Percentiles rank a stretch among this genome's conserved stretches.
phyloP scores from a whole-genome alignment of 805 yeast genomes.

The Saccharomycopsis sp. region DNA sequence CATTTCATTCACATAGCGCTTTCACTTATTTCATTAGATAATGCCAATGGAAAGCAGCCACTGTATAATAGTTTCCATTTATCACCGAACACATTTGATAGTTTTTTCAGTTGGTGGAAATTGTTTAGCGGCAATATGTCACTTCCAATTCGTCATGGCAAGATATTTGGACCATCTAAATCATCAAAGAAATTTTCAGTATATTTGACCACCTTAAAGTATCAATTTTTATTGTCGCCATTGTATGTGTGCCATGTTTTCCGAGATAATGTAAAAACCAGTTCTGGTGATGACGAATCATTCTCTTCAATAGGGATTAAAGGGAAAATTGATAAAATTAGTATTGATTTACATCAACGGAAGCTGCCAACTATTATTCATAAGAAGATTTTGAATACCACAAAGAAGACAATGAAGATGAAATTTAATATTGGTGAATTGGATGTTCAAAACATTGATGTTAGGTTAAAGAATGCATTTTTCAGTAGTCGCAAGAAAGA shows the following conservation, averaged over 20 bases:
- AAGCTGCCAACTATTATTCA: constrained; percentile 40
- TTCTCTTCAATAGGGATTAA: constrained; percentile 65
- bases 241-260: constrained; percentile 70
- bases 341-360: constrained; percentile 62
- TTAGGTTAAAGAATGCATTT: constrained; percentile 46
- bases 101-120: constrained; percentile 81
- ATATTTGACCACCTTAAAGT: constrained; percentile 71
- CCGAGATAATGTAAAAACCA: constrained; percentile 38
- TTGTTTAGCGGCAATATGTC: constrained; percentile 71
- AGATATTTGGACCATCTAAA: constrained; percentile 51
- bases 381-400: constrained; percentile 40
- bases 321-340: constrained; percentile 46
- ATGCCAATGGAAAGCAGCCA: constrained; percentile 20
- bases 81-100: constrained; percentile 58
- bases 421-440: constrained; percentile 63
- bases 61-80: constrained; percentile 70
- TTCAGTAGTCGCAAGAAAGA: constrained; percentile 29
- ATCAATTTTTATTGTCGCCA: constrained; percentile 65
- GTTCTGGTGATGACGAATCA: not conserved
- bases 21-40: constrained; percentile 38
- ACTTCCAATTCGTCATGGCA: constrained; percentile 73
- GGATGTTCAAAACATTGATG: constrained; percentile 47
- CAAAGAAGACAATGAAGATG: constrained; percentile 44
- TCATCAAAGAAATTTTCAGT: constrained; percentile 64
- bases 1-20: constrained; percentile 72